A percentile compares a stretch with the other conserved stretches of the same genome.
Conservation (phyloP, 2,329 filamentous ascomycete genomes). For the Phoma sp. region DNA sequence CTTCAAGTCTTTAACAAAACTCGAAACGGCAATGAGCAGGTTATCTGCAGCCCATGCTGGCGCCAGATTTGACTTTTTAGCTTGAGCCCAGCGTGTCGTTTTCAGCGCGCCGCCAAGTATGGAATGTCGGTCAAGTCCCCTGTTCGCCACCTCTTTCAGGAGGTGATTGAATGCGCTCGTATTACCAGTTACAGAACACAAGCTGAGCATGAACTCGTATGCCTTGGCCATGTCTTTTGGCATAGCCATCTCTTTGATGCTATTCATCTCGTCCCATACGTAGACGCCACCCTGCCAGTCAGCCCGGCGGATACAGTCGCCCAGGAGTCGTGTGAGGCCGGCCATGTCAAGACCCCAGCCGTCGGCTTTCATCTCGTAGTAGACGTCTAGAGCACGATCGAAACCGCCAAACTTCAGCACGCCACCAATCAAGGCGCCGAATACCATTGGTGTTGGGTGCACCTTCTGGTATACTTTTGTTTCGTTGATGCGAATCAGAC, state of each 20-base stretch:
- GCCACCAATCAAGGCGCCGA: conserved; percentile 52
- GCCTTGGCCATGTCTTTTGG: conserved; percentile 34
- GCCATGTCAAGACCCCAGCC: conserved; percentile 56
- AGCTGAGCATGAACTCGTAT: conserved; percentile 42
- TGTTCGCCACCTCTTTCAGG: conserved; percentile 34
- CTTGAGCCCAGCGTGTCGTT: conserved; percentile 22
- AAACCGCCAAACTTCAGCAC: conserved; percentile 56
- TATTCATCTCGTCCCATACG: conserved; percentile 54
- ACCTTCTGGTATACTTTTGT: conserved; percentile 53
- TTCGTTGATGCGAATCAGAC: conserved; percentile 34
- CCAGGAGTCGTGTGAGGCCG: conserved; percentile 50
- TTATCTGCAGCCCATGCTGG: conserved; percentile 45
- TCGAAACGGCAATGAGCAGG: conserved; percentile 41
- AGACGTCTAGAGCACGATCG: conserved; percentile 52
- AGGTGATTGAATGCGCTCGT: conserved; percentile 44
- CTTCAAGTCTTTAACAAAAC: conserved; percentile 29
- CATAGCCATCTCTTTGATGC: conserved; percentile 35
- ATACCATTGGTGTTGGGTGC: conserved; percentile 54
- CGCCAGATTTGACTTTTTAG: conserved; percentile 23
- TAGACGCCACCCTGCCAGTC: conserved; percentile 48
- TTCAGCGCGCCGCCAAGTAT: conserved; percentile 32
- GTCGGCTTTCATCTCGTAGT: conserved; percentile 52
- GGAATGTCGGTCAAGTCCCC: conserved; percentile 33
- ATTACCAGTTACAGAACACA: conserved; percentile 43
- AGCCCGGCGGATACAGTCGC: conserved; percentile 49